Base-by-base conservation (phyloP, 371 early-diverging fungal species). In the Lichtheimia hyalospora region DNA sequence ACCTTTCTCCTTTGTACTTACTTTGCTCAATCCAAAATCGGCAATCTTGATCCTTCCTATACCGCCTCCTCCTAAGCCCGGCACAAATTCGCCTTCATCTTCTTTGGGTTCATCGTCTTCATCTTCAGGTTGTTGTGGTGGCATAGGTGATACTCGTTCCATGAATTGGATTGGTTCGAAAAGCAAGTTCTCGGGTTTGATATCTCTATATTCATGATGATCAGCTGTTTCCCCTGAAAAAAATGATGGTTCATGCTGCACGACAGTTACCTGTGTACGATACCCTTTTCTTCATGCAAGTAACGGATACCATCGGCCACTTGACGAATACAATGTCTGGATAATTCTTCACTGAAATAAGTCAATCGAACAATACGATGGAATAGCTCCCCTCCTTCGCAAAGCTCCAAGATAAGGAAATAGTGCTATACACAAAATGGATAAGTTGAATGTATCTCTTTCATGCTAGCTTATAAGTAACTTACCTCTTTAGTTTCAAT, bases 141-240 rank as follows among this genome's bases (percentile, higher is more conserved):
- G 66, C 52, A 70, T 62, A 5, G 82, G 82, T 24, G 71, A 67
- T 1, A 70, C 74, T 10, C 84, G 80, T 34, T 87, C 79, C 52
- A 83, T 77, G 28, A 84, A 77, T 0, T 85, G 86, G 27, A 90
- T 89, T 15, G 90, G 84, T 58, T 86, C 88, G 71, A 89, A 92
- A 18, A 96, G 73, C 58, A 94, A 83, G 73, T 99, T 99, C 69
- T 99, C 99, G 24, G 94, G 93, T 75, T 99, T 99, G 63, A 99
- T 91, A 67, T 99, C 98, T 59, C 87, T 75, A 54, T 25, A 25
- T 14, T 46, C 5, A 16, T 46, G n/a, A 46, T 18, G n/a, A 46
- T 21, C n/a, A 46, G 46, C 46, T 46, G 46, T 46, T 16, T 46
- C 46, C 21, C 18, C 46, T 42, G 21, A 43, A 44, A 41, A 23